Evolutionary conservation across 306 rosid genomes (phyloP), one percentile per base, ranked within the genome.

Genomic region (Vicia villosa): DNA sequence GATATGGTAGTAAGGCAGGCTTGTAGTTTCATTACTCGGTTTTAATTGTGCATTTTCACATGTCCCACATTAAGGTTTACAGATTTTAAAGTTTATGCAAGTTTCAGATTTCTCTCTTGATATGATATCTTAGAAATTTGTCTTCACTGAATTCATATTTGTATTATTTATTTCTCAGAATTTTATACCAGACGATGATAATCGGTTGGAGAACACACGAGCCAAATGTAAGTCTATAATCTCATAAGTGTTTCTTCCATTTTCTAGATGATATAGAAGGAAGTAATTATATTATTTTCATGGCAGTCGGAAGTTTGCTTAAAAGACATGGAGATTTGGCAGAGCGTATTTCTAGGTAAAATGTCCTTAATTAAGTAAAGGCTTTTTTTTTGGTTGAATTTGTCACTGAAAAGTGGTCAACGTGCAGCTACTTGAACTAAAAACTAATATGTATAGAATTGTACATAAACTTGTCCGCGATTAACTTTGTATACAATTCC

Each of bases 301-400:
- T 83, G 56, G 55, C 87, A 91, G 97, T 87, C 81, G 81, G 86
- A 46, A 80, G 86, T 82, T 79, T 83, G 81, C 88, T 87, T 70
- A 95, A 89, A 82, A 80, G 92, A 75, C 99, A 95, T 62, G 86
- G 87, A 8, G 89, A 87, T 46, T 83, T 95, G 82, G 63, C 89
- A 0, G 95, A 95, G 82, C 99, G 95, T 46, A 83, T 91, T 74
- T 83, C 99, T 49, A 89, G 99, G 99, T 91, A 78, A 17, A 54
- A 26, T 20, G 26, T 51, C 9, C 47, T 64, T 62, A 42, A 15
- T 50, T 43, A 40, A 67, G 68, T 69, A 41, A 3, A n/a, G 6
- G 10, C 10, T 37, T 68, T 63, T 50, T 75, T 40, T 55, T 12
- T 67, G 19, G 54, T 72, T 52, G 28, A 36, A 63, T 81, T 49